Evolutionary conservation across 768 basidiomycete genomes (phyloP), one percentile per base, ranked within the genome.

Genomic region (Podaxis sp.): DNA sequence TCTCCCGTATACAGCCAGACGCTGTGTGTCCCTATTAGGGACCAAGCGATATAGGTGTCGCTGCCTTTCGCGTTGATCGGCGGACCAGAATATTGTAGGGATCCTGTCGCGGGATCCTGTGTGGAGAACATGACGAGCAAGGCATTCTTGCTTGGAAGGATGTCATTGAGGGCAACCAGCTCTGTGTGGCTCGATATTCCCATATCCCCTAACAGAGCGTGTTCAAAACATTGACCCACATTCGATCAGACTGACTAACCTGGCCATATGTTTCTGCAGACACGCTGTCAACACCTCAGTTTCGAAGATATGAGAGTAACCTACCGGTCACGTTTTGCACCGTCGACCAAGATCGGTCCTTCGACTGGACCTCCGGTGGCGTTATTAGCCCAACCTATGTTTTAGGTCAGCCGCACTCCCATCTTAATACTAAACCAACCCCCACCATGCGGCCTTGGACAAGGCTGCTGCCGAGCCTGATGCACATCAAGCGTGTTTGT

Each of bases 281-380:
- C 10, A 21, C 14, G 4, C 9, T 35, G 21, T 50, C 14, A 55
- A 37, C 27, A 14, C 1, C 7, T 28, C 16, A 3, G 14, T 11
- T 5, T 27, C 36, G 35, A 38, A 32, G 18, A 52, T 60, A 55
- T 21, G 51, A 18, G 10, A 32, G 54, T 14, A 32, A 61, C 73
- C 52, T 44, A 77, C 77, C 81, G 72, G 65, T 82, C 82, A 42
- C 82, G 74, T 63, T 83, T 82, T 1, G 82, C 81, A 3, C 82
- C 82, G 61, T 83, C 82, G 5, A 82, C 80, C 37, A 83, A 73
- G 46, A 82, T 80, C n/a, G 81, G 79, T 0, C 81, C 81, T 5
- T 74, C 77, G 0, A 76, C 72, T 13, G 78, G 74, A 5, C 80
- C 80, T 32, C 79, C 73, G 21, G 77, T 76, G 14, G 80, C 81